A percentile compares a stretch with the other conserved stretches of the same genome.
phyloP scores from a whole-genome alignment of 2,329 filamentous ascomycete genomes.

The Paecilomyces formosus region DNA sequence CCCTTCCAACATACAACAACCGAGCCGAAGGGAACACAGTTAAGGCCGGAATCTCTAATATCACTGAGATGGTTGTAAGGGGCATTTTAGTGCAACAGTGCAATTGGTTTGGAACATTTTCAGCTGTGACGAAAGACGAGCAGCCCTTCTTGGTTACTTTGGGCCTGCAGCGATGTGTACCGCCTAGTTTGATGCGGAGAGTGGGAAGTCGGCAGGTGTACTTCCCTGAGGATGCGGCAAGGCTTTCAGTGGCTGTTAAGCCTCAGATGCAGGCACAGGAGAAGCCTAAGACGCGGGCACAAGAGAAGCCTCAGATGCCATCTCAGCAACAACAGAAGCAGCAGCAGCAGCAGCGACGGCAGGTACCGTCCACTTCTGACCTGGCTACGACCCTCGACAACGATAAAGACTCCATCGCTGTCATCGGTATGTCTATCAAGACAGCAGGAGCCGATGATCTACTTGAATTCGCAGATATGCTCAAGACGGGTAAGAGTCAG shows the following conservation, averaged over 20 bases:
- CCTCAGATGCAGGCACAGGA: background rate
- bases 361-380: background rate
- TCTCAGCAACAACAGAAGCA: background rate
- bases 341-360: background rate
- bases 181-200: background rate
- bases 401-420: constrained; percentile 18
- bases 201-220: background rate
- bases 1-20: background rate
- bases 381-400: background rate
- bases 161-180: background rate
- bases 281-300: background rate
- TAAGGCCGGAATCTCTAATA: background rate
- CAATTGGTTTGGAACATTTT: background rate
- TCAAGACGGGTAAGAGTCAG: constrained; percentile 21
- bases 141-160: background rate
- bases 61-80: background rate
- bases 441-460: constrained; percentile 27
- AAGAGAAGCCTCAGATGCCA: background rate
- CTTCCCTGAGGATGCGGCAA: background rate
- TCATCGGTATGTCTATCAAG: constrained; percentile 31
- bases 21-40: background rate
- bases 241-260: background rate
- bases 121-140: background rate
- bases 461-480: constrained; percentile 25
- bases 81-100: background rate